A percentile compares a stretch with the other conserved stretches of the same genome.
Conservation (phyloP, 2,329 filamentous ascomycete species). For the Alternaria gaisen region DNA sequence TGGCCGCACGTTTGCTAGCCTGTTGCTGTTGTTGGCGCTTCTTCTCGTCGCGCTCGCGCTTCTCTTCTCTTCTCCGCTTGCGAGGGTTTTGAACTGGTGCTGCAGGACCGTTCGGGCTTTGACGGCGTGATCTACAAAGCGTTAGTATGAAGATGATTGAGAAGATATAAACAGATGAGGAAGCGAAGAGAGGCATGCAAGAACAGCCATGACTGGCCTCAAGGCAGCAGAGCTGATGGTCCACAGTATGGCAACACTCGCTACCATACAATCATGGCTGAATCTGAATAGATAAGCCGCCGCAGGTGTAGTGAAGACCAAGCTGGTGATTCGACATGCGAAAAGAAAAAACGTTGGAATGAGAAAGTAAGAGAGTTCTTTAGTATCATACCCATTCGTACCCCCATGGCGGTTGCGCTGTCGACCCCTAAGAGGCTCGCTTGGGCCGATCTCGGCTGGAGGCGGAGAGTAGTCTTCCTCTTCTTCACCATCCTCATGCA, state of each 20-base stretch:
- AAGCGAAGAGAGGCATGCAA: background rate
- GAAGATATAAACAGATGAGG: background rate
- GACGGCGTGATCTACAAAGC: conserved; percentile 44
- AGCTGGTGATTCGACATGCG: background rate
- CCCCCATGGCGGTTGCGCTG: conserved; percentile 35
- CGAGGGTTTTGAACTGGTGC: conserved; percentile 58
- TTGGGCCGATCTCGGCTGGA: conserved; percentile 51
- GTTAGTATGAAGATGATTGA: conserved; percentile 21
- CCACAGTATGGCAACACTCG: background rate
- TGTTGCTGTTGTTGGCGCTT: conserved; percentile 38
- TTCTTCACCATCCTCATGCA: conserved; percentile 44
- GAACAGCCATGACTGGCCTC: background rate
- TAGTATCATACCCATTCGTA: conserved; percentile 44
- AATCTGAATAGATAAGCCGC: background rate
- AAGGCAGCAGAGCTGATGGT: background rate
- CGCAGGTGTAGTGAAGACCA: background rate
- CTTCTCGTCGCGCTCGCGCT: conserved; percentile 45
- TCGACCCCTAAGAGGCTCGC: conserved; percentile 37
- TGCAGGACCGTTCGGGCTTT: conserved; percentile 55
- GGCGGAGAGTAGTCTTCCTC: conserved; percentile 58
- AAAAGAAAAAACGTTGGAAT: conserved; percentile 32
- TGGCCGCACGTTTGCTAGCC: conserved; percentile 43
- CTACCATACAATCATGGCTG: conserved; percentile 1
- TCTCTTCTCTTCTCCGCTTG: conserved; percentile 61
- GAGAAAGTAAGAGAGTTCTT: conserved; percentile 17